Percentiles rank a stretch among this genome's conserved stretches.
Evolutionary conservation across 2,329 filamentous ascomycete species (phyloP).

Genomic region (Colletotrichum melonis): DNA sequence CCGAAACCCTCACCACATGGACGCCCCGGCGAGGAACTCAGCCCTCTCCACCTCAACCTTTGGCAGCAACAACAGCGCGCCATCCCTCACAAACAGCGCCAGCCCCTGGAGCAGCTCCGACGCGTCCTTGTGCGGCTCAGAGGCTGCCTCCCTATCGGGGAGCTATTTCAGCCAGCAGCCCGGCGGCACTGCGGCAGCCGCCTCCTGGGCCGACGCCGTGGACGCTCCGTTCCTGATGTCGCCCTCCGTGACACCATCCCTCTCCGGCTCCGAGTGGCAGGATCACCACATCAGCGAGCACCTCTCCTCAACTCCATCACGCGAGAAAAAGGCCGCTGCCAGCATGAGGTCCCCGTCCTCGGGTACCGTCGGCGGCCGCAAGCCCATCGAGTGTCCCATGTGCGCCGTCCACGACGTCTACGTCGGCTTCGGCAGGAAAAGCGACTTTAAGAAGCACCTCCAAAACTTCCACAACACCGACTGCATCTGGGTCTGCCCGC

Average conservation of each 20-base stretch:
- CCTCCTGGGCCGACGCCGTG: conserved; percentile 49
- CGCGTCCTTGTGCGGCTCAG: conserved; percentile 51
- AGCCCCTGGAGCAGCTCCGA: conserved; percentile 53
- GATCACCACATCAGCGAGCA: conserved; percentile 13
- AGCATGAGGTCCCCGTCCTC: not conserved
- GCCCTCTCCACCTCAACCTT: conserved; percentile 54
- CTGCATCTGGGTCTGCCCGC: conserved; percentile 56
- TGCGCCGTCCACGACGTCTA: conserved; percentile 58
- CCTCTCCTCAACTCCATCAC: conserved; percentile 40
- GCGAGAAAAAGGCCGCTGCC: conserved; percentile 47
- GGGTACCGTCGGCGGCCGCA: conserved; percentile 11
- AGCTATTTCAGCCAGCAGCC: conserved; percentile 42
- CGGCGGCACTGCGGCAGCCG: conserved; percentile 22
- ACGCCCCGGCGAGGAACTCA: conserved; percentile 41
- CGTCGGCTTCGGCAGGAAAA: conserved; percentile 58
- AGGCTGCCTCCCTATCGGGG: conserved; percentile 50
- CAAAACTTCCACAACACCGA: conserved; percentile 59
- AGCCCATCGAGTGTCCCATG: conserved; percentile 53
- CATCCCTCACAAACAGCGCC: conserved; percentile 44
- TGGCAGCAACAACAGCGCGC: conserved; percentile 52
- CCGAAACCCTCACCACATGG: not conserved
- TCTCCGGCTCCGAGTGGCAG: conserved; percentile 26
- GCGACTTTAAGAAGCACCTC: conserved; percentile 61
- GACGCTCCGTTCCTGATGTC: conserved; percentile 55
- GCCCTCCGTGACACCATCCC: conserved; percentile 41